Conservation (phyloP, 1,284 basidiomycete genomes). For the Malassezia obtusa region DNA sequence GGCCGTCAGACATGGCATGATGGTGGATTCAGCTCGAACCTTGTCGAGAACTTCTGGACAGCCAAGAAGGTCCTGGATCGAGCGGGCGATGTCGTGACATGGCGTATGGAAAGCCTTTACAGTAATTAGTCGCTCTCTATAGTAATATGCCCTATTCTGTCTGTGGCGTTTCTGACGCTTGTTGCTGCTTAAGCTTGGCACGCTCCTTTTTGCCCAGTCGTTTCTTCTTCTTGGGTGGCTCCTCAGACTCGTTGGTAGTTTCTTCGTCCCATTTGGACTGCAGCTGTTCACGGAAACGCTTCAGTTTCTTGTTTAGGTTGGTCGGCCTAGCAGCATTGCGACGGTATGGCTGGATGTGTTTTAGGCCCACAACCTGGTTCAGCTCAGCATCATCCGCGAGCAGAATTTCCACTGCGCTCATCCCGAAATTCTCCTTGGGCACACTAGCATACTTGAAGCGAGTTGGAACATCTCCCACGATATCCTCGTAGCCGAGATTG, state of each 20-base stretch:
- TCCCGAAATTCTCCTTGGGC: constrained; percentile 60
- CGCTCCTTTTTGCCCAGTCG: constrained; percentile 38
- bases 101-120: background rate
- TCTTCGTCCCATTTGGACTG: constrained; percentile 19
- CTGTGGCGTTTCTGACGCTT: background rate
- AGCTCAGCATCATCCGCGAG: constrained; percentile 85
- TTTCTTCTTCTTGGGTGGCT: constrained; percentile 51
- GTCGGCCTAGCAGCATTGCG: constrained; percentile 57
- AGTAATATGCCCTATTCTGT: background rate
- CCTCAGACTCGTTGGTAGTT: constrained; percentile 18
- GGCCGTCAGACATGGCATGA: background rate
- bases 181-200: constrained; percentile 19
- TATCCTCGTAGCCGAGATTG: constrained; percentile 85
- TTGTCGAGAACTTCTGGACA: background rate
- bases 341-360: constrained; percentile 85
- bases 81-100: background rate
- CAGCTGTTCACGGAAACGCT: constrained; percentile 63
- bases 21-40: background rate
- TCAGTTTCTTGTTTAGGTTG: constrained; percentile 57
- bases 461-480: constrained; percentile 81
- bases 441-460: constrained; percentile 83
- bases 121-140: background rate
- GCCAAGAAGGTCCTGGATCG: background rate
- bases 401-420: constrained; percentile 78
- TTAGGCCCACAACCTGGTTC: constrained; percentile 78